Percentiles rank a stretch among this genome's conserved stretches.
phyloP scores from a whole-genome alignment of 441 rosid genomes.

The Brassica balearica region DNA sequence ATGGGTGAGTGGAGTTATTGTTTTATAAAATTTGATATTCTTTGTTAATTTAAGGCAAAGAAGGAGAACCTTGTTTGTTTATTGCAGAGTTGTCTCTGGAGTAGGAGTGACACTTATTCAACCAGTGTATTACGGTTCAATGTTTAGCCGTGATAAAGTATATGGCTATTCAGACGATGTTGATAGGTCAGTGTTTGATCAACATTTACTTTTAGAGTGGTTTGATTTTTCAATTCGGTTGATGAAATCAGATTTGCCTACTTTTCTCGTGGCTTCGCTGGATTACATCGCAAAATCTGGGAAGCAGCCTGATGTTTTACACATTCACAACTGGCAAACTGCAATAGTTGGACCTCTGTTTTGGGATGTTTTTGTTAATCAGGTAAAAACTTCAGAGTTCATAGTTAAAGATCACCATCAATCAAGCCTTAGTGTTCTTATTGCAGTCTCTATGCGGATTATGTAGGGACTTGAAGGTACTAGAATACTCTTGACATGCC shows the following conservation, averaged over 20 bases:
- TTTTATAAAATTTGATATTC: background rate
- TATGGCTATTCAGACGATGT: slow-evolving; percentile 84
- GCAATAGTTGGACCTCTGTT: slow-evolving; percentile 86
- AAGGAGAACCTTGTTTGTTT: slow-evolving; percentile 9
- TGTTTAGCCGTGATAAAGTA: slow-evolving; percentile 70
- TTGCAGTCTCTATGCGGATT: background rate
- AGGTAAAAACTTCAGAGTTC: slow-evolving; percentile 49
- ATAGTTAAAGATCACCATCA: background rate
- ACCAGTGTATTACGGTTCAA: slow-evolving; percentile 67
- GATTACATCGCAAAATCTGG: slow-evolving; percentile 82
- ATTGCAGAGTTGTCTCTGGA: slow-evolving; percentile 67
- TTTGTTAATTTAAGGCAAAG: slow-evolving; percentile 1
- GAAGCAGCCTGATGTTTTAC: slow-evolving; percentile 86
- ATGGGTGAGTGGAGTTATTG: slow-evolving; percentile 61
- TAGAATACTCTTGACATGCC: slow-evolving; percentile 74
- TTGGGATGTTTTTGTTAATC: slow-evolving; percentile 84
- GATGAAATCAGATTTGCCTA: slow-evolving; percentile 65
- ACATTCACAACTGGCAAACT: slow-evolving; percentile 88
- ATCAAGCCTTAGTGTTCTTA: background rate
- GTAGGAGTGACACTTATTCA: slow-evolving; percentile 83
- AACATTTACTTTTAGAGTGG: slow-evolving; percentile 1
- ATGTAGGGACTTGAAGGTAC: slow-evolving; percentile 74
- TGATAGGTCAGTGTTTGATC: slow-evolving; percentile 62
- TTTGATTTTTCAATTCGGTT: slow-evolving; percentile 9
- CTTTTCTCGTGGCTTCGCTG: slow-evolving; percentile 89